Percentiles rank a stretch among this genome's conserved stretches.
Conservation (phyloP, 352 stramenopile genomes). For the Phytopythium vexans region DNA sequence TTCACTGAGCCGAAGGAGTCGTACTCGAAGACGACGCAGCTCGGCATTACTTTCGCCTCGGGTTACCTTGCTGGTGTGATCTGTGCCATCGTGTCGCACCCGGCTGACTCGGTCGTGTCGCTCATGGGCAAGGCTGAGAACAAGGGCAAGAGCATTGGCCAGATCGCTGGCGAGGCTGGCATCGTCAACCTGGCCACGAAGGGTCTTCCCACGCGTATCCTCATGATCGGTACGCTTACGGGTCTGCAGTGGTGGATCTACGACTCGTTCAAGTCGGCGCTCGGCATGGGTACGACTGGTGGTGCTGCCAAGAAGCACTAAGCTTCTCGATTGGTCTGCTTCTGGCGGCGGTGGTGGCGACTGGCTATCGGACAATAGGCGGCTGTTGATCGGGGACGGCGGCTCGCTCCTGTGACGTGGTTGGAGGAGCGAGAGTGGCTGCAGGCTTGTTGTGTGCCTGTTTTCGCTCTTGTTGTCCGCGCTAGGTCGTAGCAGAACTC, state of each 20-base stretch:
- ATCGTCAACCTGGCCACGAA: constrained; percentile 81
- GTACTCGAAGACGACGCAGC: constrained; percentile 93
- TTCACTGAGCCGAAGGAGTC: constrained; percentile 90
- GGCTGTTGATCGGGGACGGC: no score
- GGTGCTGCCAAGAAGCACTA: constrained; percentile 78
- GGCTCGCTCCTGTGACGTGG: no score
- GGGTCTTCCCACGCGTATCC: constrained; percentile 91
- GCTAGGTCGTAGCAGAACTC: no score
- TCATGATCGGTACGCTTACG: constrained; percentile 96
- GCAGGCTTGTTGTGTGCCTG: no score
- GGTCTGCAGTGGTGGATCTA: constrained; percentile 98
- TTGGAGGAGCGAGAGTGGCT: no score
- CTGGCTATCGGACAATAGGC: no score
- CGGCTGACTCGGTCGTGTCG: constrained; percentile 98
- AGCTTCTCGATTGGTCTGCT: constrained; percentile 11
- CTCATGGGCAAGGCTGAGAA: constrained; percentile 94
- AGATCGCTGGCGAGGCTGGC: constrained; percentile 83
- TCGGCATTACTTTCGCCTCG: constrained; percentile 96
- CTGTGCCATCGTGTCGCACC: constrained; percentile 99
- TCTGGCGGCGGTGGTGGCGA: no score
- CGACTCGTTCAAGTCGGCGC: constrained; percentile 93
- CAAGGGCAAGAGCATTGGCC: constrained; percentile 87
- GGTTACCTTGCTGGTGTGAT: constrained; percentile 99
- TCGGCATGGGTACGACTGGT: constrained; percentile 90
- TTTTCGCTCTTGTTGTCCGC: no score